Evolutionary conservation across 1,284 basidiomycete genomes (phyloP), one percentile per base, ranked within the genome.

Genomic region (Pseudozyma hubeiensis): DNA sequence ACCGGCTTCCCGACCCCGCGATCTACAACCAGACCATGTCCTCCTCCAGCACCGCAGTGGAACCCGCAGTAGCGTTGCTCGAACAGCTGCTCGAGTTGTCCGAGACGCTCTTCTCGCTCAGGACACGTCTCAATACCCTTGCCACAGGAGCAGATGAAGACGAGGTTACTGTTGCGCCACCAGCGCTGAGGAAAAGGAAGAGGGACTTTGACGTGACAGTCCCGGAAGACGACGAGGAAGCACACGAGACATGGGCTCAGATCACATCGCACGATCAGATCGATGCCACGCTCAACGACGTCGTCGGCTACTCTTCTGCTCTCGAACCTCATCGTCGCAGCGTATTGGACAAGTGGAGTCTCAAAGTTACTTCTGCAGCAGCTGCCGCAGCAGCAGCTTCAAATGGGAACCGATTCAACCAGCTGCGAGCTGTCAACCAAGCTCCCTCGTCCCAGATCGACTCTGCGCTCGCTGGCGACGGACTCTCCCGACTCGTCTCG

Each of bases 381-480:
- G 64, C 71, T 1, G 66, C 75, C 7, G 61, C 79, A 1, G 55
- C 64, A 2, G 65, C 74, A 14, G 65, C 53, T 4, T 59, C 60
- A 7, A 61, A 54, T 43, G 53, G 64, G 33, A 69, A 75, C 62
- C 69, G 62, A 35, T 79, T 71, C 52, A 47, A 46, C 10, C 56
- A 67, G 40, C 58, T 81, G 17, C 79, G 77, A 10, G 81, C 81
- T 0, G 73, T 82, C 56, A 77, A 79, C 56, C 80, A 80, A 44
- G 52, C 64, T 11, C 68, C 78, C 0, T 71, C 65, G 0, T 58
- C 64, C 10, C 82, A 84, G 58, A 71, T 84, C 41, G 70, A 80
- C 17, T 41, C 73, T 10, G 70, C 78, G 9, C 58, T 84, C 29
- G 53, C 64, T 5, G 74, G 77, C 24, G 81, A 84, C 24, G 78